A percentile compares a stretch with the other conserved stretches of the same genome.
Conservation (phyloP, 2,329 filamentous ascomycete genomes). For the Ceratocystis variospora region DNA sequence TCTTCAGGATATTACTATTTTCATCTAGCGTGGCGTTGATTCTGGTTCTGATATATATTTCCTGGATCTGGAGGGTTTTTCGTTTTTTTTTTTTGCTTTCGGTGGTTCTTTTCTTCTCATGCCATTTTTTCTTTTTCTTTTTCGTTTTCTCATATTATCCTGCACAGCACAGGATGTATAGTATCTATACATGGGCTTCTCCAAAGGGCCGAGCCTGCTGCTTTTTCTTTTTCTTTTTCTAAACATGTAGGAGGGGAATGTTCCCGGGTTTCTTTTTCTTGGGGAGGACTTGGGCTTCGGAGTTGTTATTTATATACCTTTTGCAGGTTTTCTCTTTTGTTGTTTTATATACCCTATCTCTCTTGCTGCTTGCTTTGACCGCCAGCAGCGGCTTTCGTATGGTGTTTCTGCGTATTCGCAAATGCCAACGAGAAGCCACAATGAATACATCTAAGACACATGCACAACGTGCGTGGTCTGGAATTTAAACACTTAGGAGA, state of each 20-base stretch:
- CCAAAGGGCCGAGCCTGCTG: neutral
- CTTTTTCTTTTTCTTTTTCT: neutral
- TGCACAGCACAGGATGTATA: neutral
- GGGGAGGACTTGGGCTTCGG: neutral
- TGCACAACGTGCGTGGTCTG: too few species aligned
- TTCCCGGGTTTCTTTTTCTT: neutral
- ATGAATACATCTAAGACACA: neutral
- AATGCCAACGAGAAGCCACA: neutral
- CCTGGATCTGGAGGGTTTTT: neutral
- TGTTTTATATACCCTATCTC: neutral
- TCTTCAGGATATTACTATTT: neutral
- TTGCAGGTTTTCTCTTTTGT: conserved; percentile 3
- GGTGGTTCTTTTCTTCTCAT: neutral
- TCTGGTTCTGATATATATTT: too few species aligned
- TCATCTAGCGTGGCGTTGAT: too few species aligned
- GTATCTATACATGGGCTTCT: neutral
- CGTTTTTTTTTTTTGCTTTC: neutral
- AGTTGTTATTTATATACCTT: neutral
- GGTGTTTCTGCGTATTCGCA: neutral
- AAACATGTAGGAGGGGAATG: neutral
- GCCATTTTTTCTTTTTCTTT: neutral
- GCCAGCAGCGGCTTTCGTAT: neutral
- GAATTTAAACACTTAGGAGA: neutral
- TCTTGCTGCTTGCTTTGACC: neutral
- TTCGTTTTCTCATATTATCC: neutral